Percentiles rank a stretch among this genome's conserved stretches.
These are phyloP conservation scores for Zopfochytrium polystomum DNA, from an alignment of 371 early-diverging fungal genomes.

Conservation along the genomic window DNA sequence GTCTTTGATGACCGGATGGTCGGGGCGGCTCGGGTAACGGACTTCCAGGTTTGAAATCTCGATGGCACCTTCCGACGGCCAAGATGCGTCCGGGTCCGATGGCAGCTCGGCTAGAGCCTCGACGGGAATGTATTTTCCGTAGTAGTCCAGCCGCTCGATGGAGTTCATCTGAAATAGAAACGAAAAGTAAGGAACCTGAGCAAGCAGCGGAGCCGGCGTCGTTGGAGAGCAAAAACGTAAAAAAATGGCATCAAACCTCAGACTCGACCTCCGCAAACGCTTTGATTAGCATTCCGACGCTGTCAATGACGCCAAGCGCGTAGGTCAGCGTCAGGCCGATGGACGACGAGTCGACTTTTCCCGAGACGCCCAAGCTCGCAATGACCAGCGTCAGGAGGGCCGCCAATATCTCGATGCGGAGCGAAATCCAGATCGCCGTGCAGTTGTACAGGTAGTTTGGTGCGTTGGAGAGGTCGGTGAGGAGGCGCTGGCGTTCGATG, in stretches of 20 bases:
- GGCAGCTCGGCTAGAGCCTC: slow-evolving; percentile 28
- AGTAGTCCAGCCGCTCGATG: slow-evolving; percentile 26
- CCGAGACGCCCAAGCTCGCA: too few species aligned
- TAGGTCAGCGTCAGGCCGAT: slow-evolving; percentile 21
- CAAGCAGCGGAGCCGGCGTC: too few species aligned
- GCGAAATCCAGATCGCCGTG: slow-evolving; percentile 30
- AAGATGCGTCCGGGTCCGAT: slow-evolving; percentile 31
- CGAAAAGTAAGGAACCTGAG: too few species aligned
- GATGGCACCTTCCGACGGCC: slow-evolving; percentile 26
- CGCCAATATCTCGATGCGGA: slow-evolving; percentile 38
- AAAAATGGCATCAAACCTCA: too few species aligned
- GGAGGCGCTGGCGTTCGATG: slow-evolving; percentile 15
- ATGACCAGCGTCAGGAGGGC: too few species aligned
- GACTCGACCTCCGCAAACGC: too few species aligned
- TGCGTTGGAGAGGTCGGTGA: slow-evolving; percentile 29
- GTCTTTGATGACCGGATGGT: slow-evolving; percentile 25
- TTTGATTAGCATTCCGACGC: too few species aligned
- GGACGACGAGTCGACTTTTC: background rate
- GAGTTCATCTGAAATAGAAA: too few species aligned
- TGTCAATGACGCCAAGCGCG: too few species aligned
- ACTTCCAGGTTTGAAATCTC: slow-evolving; percentile 22
- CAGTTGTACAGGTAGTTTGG: slow-evolving; percentile 24
- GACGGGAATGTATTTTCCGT: slow-evolving; percentile 8
- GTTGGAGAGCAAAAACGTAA: too few species aligned
- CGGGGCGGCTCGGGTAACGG: slow-evolving; percentile 19